Conservation (phyloP, 2,329 filamentous ascomycete species). For the Zasmidium angulare region DNA sequence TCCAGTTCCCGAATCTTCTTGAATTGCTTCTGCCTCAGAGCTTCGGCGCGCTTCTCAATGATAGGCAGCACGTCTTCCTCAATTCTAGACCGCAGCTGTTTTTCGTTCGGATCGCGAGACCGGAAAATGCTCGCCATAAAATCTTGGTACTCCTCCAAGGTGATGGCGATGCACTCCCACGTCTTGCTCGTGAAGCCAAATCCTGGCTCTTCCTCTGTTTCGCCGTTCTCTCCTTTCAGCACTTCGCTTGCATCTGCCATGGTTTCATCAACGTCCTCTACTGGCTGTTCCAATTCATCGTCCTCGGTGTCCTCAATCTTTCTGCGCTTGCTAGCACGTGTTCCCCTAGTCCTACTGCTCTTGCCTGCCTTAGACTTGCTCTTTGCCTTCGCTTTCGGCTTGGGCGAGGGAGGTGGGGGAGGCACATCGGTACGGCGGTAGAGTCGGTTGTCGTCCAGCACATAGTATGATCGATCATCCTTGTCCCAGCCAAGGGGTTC, state of each 20-base stretch:
- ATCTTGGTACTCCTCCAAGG: conserved; percentile 70
- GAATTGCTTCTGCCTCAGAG: conserved; percentile 68
- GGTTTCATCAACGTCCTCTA: conserved; percentile 42
- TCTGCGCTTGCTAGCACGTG: conserved; percentile 70
- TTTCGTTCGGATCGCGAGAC: conserved; percentile 82
- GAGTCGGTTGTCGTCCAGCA: conserved; percentile 89
- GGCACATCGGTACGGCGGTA: conserved; percentile 83
- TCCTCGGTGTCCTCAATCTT: conserved; percentile 54
- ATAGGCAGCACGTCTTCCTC: conserved; percentile 78
- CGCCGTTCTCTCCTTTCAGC: conserved; percentile 29
- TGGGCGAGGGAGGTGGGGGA: conserved; percentile 54
- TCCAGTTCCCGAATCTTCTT: conserved; percentile 78
- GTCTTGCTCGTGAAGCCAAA: conserved; percentile 69
- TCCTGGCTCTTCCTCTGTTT: conserved; percentile 41
- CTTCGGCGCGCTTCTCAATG: conserved; percentile 72
- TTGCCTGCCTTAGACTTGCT: conserved; percentile 56
- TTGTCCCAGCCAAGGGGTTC: conserved; percentile 87
- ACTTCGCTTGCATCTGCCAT: conserved; percentile 41
- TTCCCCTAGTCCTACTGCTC: conserved; percentile 56
- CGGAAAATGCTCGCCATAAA: conserved; percentile 72
- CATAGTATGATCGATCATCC: conserved; percentile 81
- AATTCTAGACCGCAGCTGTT: conserved; percentile 69
- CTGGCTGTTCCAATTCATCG: conserved; percentile 44
- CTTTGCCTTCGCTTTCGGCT: conserved; percentile 55
- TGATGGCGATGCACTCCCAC: conserved; percentile 91